Conservation (phyloP, 2,329 filamentous ascomycete species). For the Neonectria faginata region DNA sequence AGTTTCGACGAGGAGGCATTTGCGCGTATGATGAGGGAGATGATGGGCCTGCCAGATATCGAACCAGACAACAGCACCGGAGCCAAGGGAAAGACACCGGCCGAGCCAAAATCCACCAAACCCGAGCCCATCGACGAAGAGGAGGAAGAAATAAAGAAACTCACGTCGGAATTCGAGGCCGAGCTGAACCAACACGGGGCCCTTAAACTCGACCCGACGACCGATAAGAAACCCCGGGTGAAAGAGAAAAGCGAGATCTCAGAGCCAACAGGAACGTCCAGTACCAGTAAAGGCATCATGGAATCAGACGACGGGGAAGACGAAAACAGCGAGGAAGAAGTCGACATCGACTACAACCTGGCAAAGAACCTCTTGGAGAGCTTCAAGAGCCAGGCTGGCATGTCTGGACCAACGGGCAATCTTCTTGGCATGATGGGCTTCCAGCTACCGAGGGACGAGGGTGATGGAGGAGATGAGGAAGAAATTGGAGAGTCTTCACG, state of each 20-base stretch:
- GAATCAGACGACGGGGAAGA: conserved; percentile 55
- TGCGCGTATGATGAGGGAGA: conserved; percentile 87
- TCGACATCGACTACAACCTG: conserved; percentile 86
- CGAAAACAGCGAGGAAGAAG: conserved; percentile 66
- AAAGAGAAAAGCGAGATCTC: conserved; percentile 42
- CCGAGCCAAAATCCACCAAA: conserved; percentile 1
- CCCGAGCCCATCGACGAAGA: conserved; percentile 60
- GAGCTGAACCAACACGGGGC: conserved; percentile 78
- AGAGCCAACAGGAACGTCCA: conserved; percentile 32
- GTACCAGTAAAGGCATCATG: conserved; percentile 23
- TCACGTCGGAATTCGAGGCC: conserved; percentile 77
- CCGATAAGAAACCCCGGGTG: conserved; percentile 48
- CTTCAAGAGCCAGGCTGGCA: conserved; percentile 89
- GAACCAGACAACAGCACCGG: neutral
- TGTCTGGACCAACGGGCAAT: conserved; percentile 88
- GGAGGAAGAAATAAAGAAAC: conserved; percentile 70
- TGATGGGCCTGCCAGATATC: conserved; percentile 76
- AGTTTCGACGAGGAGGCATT: conserved; percentile 90
- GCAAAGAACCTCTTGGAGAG: conserved; percentile 92
- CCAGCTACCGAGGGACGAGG: conserved; percentile 82
- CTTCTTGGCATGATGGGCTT: conserved; percentile 89
- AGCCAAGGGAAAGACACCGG: conserved; percentile 16
- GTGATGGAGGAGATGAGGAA: conserved; percentile 56
- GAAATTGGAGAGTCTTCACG: conserved; percentile 23
- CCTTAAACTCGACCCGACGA: conserved; percentile 63